phyloP scores from a whole-genome alignment of 2,329 filamentous ascomycete species.

The Xylaria sp. region DNA sequence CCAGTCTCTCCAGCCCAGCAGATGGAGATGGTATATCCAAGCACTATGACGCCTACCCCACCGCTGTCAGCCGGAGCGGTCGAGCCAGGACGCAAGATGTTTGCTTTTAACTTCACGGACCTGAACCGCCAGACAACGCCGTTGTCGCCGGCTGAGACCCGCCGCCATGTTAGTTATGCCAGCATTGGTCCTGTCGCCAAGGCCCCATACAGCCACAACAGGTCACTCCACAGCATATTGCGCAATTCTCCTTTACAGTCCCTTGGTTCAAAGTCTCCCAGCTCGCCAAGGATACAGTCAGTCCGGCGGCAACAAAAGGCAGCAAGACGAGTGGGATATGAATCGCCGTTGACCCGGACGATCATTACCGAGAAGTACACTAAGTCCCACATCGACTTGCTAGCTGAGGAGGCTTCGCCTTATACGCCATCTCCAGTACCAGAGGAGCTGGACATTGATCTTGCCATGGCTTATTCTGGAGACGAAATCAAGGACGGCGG shows the following conservation, averaged over 20 bases:
- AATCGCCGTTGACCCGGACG: constrained; percentile 66
- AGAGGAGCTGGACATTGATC: constrained; percentile 53
- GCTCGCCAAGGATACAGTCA: constrained; percentile 60
- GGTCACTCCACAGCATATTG: constrained; percentile 66
- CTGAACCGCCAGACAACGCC: constrained; percentile 32
- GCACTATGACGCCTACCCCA: constrained; percentile 64
- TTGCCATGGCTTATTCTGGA: constrained; percentile 56
- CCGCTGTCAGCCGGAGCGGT: constrained; percentile 59
- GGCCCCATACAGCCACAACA: constrained; percentile 64
- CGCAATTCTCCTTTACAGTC: constrained; percentile 69
- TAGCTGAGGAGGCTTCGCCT: constrained; percentile 62
- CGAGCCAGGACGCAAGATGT: constrained; percentile 51
- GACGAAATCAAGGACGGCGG: constrained; percentile 65
- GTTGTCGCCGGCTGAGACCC: constrained; percentile 45
- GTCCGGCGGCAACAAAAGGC: constrained; percentile 60
- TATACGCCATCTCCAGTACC: constrained; percentile 47
- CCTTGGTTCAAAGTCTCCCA: constrained; percentile 54
- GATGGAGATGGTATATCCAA: constrained; percentile 56
- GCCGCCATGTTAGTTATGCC: constrained; percentile 46
- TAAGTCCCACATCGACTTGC: constrained; percentile 67
- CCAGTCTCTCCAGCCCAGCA: constrained; percentile 53
- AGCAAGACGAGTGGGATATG: constrained; percentile 63
- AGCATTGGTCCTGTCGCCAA: constrained; percentile 37
- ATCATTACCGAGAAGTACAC: constrained; percentile 68
- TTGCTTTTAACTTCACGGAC: constrained; percentile 52